A percentile compares a stretch with the other conserved stretches of the same genome.
Conservation (phyloP, 768 basidiomycete species). For the Dacryopinax primogenitus region DNA sequence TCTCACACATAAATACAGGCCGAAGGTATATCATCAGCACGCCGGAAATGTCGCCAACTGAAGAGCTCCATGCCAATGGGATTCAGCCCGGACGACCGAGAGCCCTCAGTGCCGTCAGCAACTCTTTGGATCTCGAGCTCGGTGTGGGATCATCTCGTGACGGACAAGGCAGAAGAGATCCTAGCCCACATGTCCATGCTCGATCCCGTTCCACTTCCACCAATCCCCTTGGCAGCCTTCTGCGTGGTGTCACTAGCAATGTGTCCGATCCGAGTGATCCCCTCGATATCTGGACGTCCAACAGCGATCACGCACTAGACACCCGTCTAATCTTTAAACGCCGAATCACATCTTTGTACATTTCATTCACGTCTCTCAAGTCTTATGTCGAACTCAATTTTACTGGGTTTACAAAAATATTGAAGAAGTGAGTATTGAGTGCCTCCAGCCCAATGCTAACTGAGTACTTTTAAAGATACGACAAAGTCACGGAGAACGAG, state of each 20-base stretch:
- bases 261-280: slow-evolving; percentile 28
- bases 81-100: not conserved
- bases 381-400: slow-evolving; percentile 87
- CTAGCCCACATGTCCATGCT: slow-evolving; percentile 3
- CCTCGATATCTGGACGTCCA: slow-evolving; percentile 56
- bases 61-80: not conserved
- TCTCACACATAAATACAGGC: not conserved
- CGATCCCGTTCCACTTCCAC: slow-evolving; percentile 21
- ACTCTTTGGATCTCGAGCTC: slow-evolving; percentile 35
- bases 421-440: slow-evolving; percentile 65
- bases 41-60: not conserved
- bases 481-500: slow-evolving; percentile 77
- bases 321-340: slow-evolving; percentile 79
- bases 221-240: slow-evolving; percentile 24
- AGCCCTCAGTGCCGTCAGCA: slow-evolving; percentile 19
- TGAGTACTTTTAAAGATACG: slow-evolving; percentile 47
- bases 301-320: slow-evolving; percentile 70
- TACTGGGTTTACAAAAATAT: slow-evolving; percentile 85
- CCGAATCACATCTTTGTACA: slow-evolving; percentile 69
- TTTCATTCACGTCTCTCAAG: slow-evolving; percentile 58
- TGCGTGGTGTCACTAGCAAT: slow-evolving; percentile 13
- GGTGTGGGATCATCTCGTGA: slow-evolving; percentile 23
- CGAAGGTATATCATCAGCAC: not conserved
- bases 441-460: slow-evolving; percentile 13
- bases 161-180: not conserved